These are phyloP conservation scores for Candida gigantensis DNA, from an alignment of 1,139 yeast genomes.

Conservation along the genomic window DNA sequence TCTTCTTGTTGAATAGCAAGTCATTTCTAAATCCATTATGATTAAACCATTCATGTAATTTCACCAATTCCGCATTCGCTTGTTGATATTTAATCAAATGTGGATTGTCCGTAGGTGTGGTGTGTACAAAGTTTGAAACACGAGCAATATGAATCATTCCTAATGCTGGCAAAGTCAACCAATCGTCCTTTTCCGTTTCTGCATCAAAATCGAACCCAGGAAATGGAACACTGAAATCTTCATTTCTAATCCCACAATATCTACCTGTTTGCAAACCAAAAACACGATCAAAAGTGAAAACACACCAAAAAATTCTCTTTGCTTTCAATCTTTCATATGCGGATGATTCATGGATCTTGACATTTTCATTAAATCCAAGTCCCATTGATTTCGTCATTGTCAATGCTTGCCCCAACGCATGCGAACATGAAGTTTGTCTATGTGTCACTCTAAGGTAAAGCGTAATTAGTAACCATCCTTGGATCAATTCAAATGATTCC, in stretches of 20 bases:
- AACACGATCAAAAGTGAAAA: conserved; percentile 56
- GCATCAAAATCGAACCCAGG: conserved; percentile 35
- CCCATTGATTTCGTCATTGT: conserved; percentile 62
- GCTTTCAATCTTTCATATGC: conserved; percentile 54
- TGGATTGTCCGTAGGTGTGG: conserved; percentile 27
- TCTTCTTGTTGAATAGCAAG: conserved; percentile 24
- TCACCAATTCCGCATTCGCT: conserved; percentile 33
- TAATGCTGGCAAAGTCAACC: conserved; percentile 55
- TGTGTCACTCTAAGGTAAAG: conserved; percentile 57
- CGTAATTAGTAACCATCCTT: conserved; percentile 59
- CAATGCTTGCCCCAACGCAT: conserved; percentile 56
- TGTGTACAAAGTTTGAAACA: conserved; percentile 38
- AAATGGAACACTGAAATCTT: conserved; percentile 32
- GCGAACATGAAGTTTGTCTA: conserved; percentile 57
- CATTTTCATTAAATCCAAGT: conserved; percentile 31
- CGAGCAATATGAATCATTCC: conserved; percentile 48
- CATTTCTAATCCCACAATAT: conserved; percentile 40
- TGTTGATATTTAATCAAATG: conserved; percentile 35
- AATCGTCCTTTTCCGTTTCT: conserved; percentile 45
- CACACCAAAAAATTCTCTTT: conserved; percentile 57
- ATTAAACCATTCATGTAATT: conserved; percentile 36
- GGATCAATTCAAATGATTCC: conserved; percentile 67
- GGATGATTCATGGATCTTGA: conserved; percentile 23
- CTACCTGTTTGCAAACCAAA: conserved; percentile 59
- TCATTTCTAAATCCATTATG: conserved; percentile 38